Base-by-base conservation (phyloP, 305 asterid species). In the Solanum hybrid region DNA sequence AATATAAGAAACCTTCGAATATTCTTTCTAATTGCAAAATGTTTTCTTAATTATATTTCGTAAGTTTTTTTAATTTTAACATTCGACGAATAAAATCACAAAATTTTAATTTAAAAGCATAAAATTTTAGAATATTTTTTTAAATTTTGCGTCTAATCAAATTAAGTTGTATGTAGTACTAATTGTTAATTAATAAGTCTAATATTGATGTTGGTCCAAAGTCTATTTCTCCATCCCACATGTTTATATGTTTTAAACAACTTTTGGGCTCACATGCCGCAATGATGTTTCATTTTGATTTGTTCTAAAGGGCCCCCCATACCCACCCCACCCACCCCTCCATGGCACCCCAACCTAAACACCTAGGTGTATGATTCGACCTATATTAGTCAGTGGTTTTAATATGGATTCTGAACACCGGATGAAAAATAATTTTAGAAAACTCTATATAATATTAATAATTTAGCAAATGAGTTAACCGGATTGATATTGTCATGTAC, bases 221-320 rank as follows among this genome's bases (percentile, higher is more conserved):
- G 88, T 88, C 85, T 64, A 87, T 32, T 86, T 36, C 73, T 29
- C 73, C 29, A 66, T 66, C 31, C 38, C 84, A 34, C 17, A 34
- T 22, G 56, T 20, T 64, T 81, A 76, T 79, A 76, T 31, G 20
- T 76, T 32, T 76, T 76, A 7, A 32, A 32, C 42, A 42, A 46
- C 64, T 76, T 12, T 20, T 38, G 60, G 88, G 89, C 88, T 91
- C 91, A 89, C 90, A 82, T 27, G 77, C 51, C n/a, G 66, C 36
- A 90, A 34, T 46, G 40, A 27, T 46, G 14, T 34, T 46, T 78
- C 24, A 56, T 88, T 85, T 38, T 87, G 14, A 6, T 35, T 51
- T 40, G 79, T 76, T 16, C 14, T 76, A 16, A 1, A 76, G 38
- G 24, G 12, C 2, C 36, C 38, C 8, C 6, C 3, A 5, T 17